Evolutionary conservation across 2,329 filamentous ascomycete genomes (phyloP), one percentile per base, ranked within the genome.

Genomic region (Cryphonectria japonica): DNA sequence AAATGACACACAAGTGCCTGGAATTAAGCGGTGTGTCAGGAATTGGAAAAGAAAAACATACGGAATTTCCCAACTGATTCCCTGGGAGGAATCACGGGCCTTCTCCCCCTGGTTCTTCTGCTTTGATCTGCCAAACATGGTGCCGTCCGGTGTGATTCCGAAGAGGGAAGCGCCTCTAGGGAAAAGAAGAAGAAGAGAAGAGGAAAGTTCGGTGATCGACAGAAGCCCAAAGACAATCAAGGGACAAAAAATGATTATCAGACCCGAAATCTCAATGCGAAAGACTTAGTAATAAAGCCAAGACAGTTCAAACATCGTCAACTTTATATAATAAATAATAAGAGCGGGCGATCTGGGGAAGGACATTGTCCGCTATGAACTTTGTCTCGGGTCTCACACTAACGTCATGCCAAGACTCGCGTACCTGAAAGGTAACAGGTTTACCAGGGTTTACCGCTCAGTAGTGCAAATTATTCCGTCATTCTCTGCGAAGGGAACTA

Each of bases 61-160:
- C 41, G 69, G 69, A 16, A 70, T 70, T 19, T 67, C 26, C 69
- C 69, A 70, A 59, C 63, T 62, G 16, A 70, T 70, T 2, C 69
- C 69, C 13, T 32, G 43, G 1, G 69, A 70, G 69, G 57, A 67
- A 43, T 70, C 67, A 1, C 22, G 54, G 39, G 69, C 57, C 26
- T 67, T 70, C 69, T 70, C 69, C 39, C 63, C 69, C 34, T 70
- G 32, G 64, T 70, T 60, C 43, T 26, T 66, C 32, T 70, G 32
- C 43, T 67, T 67, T 16, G 66, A 61, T n/a, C 32, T 68, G 59
- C 67, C 67, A 63, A 68, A 63, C 67, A 68, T 68, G 43, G 29
- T 60, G n/a, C 26, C 16, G 46, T 6, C 46, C 34, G 11, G 46
- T 26, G 16, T 13, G 22, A 26, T 62, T 50, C 8, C 19, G 11